Conservation (phyloP, 2,329 filamentous ascomycete species). For the Neoarthrinium moseri region DNA sequence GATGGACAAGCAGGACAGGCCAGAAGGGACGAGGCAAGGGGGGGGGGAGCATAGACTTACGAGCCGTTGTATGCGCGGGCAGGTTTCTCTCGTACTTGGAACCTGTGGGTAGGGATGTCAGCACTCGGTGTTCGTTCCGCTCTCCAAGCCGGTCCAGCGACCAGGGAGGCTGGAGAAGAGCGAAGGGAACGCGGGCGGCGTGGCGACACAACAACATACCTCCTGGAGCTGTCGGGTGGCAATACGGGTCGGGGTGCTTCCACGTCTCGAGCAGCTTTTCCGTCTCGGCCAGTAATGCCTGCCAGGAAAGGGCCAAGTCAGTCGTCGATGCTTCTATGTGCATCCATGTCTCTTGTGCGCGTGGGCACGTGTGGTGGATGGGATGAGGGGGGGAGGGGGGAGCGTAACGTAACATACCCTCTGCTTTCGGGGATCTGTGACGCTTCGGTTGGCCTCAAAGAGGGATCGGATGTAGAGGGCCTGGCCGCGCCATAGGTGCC, state of each 20-base stretch:
- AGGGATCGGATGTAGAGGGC: slow-evolving; percentile 92
- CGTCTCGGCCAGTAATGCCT: slow-evolving; percentile 85
- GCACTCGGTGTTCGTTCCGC: neutral
- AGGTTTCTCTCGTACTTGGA: slow-evolving; percentile 97
- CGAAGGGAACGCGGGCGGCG: too few relatives aligned
- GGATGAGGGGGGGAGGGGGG: neutral
- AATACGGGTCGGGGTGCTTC: slow-evolving; percentile 97
- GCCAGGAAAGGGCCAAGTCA: slow-evolving; percentile 1
- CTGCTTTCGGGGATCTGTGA: slow-evolving; percentile 82
- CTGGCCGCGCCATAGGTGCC: slow-evolving; percentile 91
- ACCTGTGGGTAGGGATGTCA: slow-evolving; percentile 46
- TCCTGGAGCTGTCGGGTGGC: slow-evolving; percentile 86
- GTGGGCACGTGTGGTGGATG: neutral
- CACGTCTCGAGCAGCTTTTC: slow-evolving; percentile 86
- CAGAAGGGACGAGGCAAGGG: neutral
- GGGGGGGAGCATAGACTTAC: slow-evolving; percentile 55
- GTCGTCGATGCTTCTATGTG: slow-evolving; percentile 10
- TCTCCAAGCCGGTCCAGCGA: too few relatives aligned
- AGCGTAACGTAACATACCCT: slow-evolving; percentile 55
- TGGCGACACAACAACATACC: too few relatives aligned
- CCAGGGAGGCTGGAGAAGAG: neutral
- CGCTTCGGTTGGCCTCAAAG: slow-evolving; percentile 88
- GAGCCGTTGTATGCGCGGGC: slow-evolving; percentile 73
- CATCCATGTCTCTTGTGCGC: slow-evolving; percentile 10
- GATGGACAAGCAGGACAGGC: too few relatives aligned